phyloP scores from a whole-genome alignment of 108 stramenopile genomes.

The Skeletonema costatum region DNA sequence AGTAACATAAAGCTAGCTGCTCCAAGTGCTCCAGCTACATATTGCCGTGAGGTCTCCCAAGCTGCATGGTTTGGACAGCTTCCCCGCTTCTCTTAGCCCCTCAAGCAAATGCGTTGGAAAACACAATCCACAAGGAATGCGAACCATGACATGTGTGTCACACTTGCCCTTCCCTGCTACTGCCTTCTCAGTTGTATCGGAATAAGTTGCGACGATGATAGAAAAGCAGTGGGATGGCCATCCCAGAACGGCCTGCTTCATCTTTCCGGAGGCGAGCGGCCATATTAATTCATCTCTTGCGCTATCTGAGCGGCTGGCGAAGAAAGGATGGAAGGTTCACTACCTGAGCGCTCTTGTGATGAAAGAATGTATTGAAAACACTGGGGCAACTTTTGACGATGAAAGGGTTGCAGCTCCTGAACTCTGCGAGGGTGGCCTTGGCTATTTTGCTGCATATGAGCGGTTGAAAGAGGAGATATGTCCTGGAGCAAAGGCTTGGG shows the following conservation, averaged over 20 bases:
- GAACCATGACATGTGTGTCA: no score
- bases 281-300: slow-evolving; percentile 2
- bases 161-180: no score
- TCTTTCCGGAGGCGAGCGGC: slow-evolving; percentile 2
- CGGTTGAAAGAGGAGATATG: not conserved
- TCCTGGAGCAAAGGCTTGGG: slow-evolving; percentile 11
- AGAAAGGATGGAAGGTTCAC: not conserved
- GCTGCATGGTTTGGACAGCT: no score
- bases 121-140: no score
- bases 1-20: no score
- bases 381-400: not conserved
- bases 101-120: no score
- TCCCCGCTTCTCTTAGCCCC: no score
- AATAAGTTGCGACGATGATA: not conserved
- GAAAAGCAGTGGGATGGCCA: slow-evolving; percentile 1
- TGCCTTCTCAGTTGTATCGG: no score
- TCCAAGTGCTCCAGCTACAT: no score
- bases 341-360: slow-evolving; percentile 2
- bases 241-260: slow-evolving; percentile 8
- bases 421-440: slow-evolving; percentile 5
- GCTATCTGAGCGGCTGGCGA: not conserved
- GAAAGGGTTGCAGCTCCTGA: slow-evolving; percentile 9
- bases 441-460: slow-evolving; percentile 15
- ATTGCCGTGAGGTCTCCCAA: no score
- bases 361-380: slow-evolving; percentile 10